Evolutionary conservation across 306 rosid genomes (phyloP), one percentile per base, ranked within the genome.

Genomic region (Pachyrhizus erosus): DNA sequence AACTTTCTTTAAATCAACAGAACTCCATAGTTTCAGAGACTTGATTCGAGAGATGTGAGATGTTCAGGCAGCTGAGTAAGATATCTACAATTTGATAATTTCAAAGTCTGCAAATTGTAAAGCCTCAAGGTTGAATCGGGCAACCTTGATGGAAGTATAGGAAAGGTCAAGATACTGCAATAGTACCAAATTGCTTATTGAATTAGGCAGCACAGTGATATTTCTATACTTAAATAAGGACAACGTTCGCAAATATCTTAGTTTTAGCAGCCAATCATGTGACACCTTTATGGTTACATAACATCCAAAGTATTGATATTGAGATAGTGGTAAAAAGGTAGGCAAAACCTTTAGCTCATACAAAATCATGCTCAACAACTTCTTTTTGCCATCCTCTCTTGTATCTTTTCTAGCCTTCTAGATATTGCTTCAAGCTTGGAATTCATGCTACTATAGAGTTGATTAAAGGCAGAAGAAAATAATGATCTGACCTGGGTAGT

Each of bases 351-450:
- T 48, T 13, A 48, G 17, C 2, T 71, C 43, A 9, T 71, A 27
- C 15, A 27, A 64, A 14, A 79, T 42, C 70, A 66, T 23, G 18
- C 27, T 61, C 4, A 82, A 9, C 0, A 89, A 79, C 39, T 23
- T 31, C 21, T 82, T 85, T 75, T 71, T 84, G 46, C 84, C 89
- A 55, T 21, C 55, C 17, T 58, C 49, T 46, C 87, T 86, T 42
- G 84, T 88, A 75, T n/a, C n/a, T 75, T 11, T 73, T 84, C 69
- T 7, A 88, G 76, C 76, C 52, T 81, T 43, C 14, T 81, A 33
- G 70, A 75, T 12, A 57, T 49, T 26, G n/a, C 84, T 54, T 77
- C 76, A 52, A 86, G 31, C 45, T 67, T 81, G 70, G 80, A 52
- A 64, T 89, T 88, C 21, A 86, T 51, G 48, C 64, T 67, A 57